Evolutionary conservation across 176 grass and related monocot genomes (phyloP).

Genomic region (Panicum miliaceum): DNA sequence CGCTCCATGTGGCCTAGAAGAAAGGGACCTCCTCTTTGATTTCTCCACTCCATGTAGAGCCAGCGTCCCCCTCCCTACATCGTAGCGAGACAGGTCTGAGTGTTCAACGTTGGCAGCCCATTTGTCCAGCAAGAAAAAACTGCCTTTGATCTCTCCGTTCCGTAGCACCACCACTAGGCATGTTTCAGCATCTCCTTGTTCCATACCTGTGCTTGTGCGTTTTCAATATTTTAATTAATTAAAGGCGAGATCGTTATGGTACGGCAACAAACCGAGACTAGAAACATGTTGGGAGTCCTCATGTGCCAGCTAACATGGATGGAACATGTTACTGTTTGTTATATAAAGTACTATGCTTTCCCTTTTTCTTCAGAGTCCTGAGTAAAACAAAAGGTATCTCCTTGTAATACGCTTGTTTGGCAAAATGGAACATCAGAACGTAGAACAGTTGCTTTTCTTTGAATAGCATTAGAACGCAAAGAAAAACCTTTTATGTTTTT

Average conservation of each 20-base stretch:
- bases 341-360: neutral
- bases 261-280: neutral
- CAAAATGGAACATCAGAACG: neutral
- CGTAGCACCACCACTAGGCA: neutral
- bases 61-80: neutral
- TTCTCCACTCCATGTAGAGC: neutral
- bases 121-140: neutral
- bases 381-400: neutral
- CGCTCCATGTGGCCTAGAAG: constrained; percentile 15
- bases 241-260: neutral
- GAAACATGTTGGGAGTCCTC: neutral
- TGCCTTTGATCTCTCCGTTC: neutral
- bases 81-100: neutral
- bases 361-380: neutral
- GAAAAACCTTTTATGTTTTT: neutral
- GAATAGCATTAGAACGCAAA: neutral
- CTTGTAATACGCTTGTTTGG: neutral
- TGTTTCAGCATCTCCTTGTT: neutral
- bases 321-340: neutral
- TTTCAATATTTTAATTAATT: neutral
- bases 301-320: constrained; percentile 8
- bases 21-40: neutral
- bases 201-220: neutral
- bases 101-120: neutral
- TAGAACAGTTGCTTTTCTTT: neutral